These are phyloP conservation scores for Rhodotorula babjevae DNA, from an alignment of 768 basidiomycete species.

Conservation along the genomic window DNA sequence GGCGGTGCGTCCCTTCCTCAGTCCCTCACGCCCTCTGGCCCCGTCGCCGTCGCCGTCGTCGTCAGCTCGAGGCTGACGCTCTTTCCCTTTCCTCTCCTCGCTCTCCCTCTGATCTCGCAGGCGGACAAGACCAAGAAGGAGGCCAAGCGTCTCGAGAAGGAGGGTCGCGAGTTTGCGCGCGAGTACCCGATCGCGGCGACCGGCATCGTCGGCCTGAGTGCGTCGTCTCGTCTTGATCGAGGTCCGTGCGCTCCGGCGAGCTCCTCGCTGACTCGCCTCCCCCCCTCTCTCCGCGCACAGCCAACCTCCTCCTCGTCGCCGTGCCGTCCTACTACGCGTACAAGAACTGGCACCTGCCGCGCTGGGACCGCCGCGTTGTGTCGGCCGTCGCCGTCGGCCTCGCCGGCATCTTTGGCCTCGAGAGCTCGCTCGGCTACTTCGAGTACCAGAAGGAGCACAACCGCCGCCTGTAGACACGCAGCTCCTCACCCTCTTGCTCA, in stretches of 20 bases:
- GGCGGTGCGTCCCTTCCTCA: conserved; percentile 1
- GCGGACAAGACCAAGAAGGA: conserved; percentile 34
- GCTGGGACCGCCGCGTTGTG: conserved; percentile 48
- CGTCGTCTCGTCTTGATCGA: conserved; percentile 27
- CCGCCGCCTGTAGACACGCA: not conserved
- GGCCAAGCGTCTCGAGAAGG: conserved; percentile 27
- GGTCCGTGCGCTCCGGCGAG: no score
- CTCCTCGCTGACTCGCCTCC: not conserved
- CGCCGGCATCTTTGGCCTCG: conserved; percentile 16
- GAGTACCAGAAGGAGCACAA: conserved; percentile 34
- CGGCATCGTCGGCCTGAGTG: conserved; percentile 46
- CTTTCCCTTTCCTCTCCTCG: no score
- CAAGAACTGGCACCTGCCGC: conserved; percentile 47
- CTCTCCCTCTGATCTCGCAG: not conserved
- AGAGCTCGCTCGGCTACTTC: conserved; percentile 16
- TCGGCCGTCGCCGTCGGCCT: conserved; percentile 47
- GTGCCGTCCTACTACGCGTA: conserved; percentile 47
- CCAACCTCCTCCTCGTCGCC: conserved; percentile 47
- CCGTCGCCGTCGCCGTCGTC: not conserved
- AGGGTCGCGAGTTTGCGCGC: conserved; percentile 17
- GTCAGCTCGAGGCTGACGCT: not conserved
- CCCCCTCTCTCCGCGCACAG: conserved; percentile 24
- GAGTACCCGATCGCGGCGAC: conserved; percentile 46
- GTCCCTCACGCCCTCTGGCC: not conserved
- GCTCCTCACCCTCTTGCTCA: not conserved